Conservation (phyloP, 192 early-diverging fungal species). For the Entomortierella beljakovae region DNA sequence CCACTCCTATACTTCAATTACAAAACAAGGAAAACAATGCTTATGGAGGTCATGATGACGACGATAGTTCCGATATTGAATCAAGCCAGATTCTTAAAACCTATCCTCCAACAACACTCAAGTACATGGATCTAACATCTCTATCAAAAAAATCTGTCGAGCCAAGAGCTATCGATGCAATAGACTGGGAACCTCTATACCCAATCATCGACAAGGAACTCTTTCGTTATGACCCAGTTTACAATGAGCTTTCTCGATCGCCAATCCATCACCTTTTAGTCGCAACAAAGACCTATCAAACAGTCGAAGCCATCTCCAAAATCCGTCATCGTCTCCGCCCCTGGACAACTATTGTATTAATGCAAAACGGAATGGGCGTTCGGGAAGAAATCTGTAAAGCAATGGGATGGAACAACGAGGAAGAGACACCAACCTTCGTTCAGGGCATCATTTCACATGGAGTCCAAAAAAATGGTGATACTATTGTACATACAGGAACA, state of each 20-base stretch:
- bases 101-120: constrained; percentile 45
- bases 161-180: constrained; percentile 43
- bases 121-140: constrained; percentile 33
- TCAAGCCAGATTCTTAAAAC: neutral
- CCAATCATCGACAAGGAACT: constrained; percentile 20
- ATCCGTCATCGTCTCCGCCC: constrained; percentile 62
- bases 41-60: neutral
- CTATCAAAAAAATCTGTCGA: constrained; percentile 21
- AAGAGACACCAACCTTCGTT: constrained; percentile 48
- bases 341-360: constrained; percentile 65
- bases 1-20: constrained; percentile 18
- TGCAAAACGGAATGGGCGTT: constrained; percentile 78
- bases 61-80: neutral
- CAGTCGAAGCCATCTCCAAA: constrained; percentile 58
- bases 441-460: constrained; percentile 57
- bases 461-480: constrained; percentile 55
- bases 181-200: constrained; percentile 52
- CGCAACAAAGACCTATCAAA: constrained; percentile 76
- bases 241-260: constrained; percentile 36
- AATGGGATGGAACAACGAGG: constrained; percentile 60
- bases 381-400: constrained; percentile 63
- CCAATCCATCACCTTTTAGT: constrained; percentile 67
- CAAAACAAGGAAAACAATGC: neutral
- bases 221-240: constrained; percentile 31
- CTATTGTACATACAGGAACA: constrained; percentile 66